Evolutionary conservation across 257 asterid genomes (phyloP).

Genomic region (Penstemon barbatus): DNA sequence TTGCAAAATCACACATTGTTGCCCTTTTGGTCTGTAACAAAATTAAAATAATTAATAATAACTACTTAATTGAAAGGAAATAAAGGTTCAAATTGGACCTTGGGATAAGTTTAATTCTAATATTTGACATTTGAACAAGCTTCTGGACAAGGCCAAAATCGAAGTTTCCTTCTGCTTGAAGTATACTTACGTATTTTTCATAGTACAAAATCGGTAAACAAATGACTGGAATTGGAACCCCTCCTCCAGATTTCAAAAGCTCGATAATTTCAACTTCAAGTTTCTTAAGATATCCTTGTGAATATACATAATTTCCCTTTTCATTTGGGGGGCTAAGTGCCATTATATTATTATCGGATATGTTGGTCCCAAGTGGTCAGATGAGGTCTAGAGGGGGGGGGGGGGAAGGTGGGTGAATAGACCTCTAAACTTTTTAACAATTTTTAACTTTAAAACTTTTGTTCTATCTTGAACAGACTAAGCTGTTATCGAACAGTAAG

Average conservation of each 20-base stretch:
- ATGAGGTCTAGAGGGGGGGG: too few species aligned
- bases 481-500: too few species aligned
- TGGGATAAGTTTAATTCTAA: slow-evolving; percentile 23
- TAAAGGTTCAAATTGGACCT: slow-evolving; percentile 6
- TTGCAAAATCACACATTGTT: slow-evolving; percentile 29
- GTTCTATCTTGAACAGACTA: too few species aligned
- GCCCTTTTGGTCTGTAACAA: slow-evolving; percentile 29
- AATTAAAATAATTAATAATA: neutral
- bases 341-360: slow-evolving; percentile 26
- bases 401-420: too few species aligned
- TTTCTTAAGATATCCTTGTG: slow-evolving; percentile 25
- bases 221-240: slow-evolving; percentile 37
- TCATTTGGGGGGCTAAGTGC: slow-evolving; percentile 25
- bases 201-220: slow-evolving; percentile 34
- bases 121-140: slow-evolving; percentile 27
- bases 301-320: neutral
- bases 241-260: slow-evolving; percentile 31
- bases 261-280: slow-evolving; percentile 34
- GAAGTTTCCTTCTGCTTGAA: slow-evolving; percentile 26
- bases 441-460: too few species aligned
- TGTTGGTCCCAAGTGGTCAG: too few species aligned
- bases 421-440: too few species aligned
- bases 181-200: slow-evolving; percentile 31
- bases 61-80: neutral
- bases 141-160: slow-evolving; percentile 20